A percentile compares a stretch with the other conserved stretches of the same genome.
Evolutionary conservation across 768 basidiomycete genomes (phyloP).

Genomic region (Saitozyma podzolica): DNA sequence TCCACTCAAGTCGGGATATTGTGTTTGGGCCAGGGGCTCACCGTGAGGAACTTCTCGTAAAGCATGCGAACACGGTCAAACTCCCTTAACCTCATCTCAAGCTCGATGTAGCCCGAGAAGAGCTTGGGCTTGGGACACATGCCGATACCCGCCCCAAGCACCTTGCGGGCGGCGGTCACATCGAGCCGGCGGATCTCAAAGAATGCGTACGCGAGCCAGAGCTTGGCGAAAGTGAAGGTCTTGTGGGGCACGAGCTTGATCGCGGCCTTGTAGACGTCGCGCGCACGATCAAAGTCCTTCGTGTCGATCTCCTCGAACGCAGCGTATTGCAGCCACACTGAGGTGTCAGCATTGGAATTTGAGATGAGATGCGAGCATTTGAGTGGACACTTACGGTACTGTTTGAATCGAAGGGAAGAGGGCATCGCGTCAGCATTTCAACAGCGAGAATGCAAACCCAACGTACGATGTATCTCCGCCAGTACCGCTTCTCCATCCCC

Average conservation of each 20-base stretch:
- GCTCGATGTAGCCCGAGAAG: constrained; percentile 81
- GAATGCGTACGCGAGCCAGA: constrained; percentile 88
- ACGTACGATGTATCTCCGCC: constrained; percentile 56
- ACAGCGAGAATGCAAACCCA: neutral
- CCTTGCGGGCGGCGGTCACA: constrained; percentile 78
- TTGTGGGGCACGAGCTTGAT: constrained; percentile 89
- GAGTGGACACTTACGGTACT: constrained; percentile 24
- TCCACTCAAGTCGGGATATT: no score
- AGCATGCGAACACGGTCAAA: constrained; percentile 88
- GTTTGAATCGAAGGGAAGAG: constrained; percentile 2
- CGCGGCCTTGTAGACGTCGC: constrained; percentile 90
- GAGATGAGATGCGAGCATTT: neutral
- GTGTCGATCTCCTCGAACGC: constrained; percentile 95
- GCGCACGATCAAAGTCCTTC: constrained; percentile 81
- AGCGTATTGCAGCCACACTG: constrained; percentile 83
- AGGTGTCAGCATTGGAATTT: neutral
- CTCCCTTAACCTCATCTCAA: constrained; percentile 66
- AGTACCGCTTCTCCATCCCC: constrained; percentile 82
- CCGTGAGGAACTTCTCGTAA: constrained; percentile 93
- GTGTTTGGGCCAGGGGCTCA: no score
- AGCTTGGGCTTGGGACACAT: constrained; percentile 90
- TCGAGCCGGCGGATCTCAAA: constrained; percentile 87
- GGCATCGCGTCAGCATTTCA: neutral
- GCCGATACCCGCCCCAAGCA: constrained; percentile 85
- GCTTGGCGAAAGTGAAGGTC: constrained; percentile 93